Evolutionary conservation across 192 early-diverging fungal genomes (phyloP), one percentile per base, ranked within the genome.

Genomic region (Pilobolus umbonatus): DNA sequence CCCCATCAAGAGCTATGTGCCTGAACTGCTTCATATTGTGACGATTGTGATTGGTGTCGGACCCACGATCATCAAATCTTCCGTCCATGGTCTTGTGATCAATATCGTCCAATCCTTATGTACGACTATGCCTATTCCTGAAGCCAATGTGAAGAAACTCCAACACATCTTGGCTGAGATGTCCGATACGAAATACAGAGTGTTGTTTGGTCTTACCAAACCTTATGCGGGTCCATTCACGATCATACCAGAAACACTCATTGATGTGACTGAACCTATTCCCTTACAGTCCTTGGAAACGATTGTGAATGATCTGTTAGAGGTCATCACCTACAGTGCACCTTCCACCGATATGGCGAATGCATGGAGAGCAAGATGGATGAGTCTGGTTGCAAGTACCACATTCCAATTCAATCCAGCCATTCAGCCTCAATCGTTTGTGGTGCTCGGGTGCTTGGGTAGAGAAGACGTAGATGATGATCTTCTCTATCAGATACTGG

Each of bases 341-440:
- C 77, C 74, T 2, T 75, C 80, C 7, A 60, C 77, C 57, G 90
- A 90, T 50, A 80, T 91, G 36, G 85, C 88, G 6, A 86, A 87
- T 61, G 75, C 74, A 25, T 93, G 93, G 85, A 89, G 91, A 50
- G 82, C 94, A 19, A 76, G 93, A 30, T 98, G 95, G 95, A 90
- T 94, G 75, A 84, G 90, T 31, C 71, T 98, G 51, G 86, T 96
- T 12, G 84, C 92, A 8, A 87, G 89, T 36, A 90, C 89, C 47
- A 92, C 95, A 0, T 98, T 98, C 82, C 89, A 94, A 58, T 90
- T 87, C 72, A 95, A 95, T 65, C 91, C 89, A 5, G 91, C 93
- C 0, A 85, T 96, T 26, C 95, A 98, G 69, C 93, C 95, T 3
- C 84, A 94, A 31, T 90, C 95, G 1, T 98, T 96, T 73, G 88